These are phyloP conservation scores for Paspalum vaginatum DNA, from an alignment of 176 grass and related monocot species.

Conservation along the genomic window DNA sequence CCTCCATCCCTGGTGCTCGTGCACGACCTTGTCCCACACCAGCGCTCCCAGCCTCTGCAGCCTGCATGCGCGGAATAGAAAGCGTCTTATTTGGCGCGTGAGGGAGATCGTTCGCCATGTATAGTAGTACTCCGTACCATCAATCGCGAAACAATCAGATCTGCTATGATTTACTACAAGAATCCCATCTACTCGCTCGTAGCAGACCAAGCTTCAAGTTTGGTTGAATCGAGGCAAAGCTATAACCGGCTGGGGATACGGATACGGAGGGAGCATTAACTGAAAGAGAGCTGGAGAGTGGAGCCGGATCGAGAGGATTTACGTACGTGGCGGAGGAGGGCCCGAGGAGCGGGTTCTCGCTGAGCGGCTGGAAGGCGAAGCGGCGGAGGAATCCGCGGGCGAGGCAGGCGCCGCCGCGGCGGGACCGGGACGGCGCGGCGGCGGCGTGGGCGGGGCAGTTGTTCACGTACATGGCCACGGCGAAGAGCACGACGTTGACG, in stretches of 20 bases:
- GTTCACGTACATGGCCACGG: slow-evolving; percentile 88
- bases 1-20: slow-evolving; percentile 76
- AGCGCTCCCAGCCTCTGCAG: slow-evolving; percentile 87
- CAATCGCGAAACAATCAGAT: not conserved
- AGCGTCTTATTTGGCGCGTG: not conserved
- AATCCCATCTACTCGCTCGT: too few species aligned
- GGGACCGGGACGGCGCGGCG: not conserved
- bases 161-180: too few species aligned
- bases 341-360: slow-evolving; percentile 85
- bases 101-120: not conserved
- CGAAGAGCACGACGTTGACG: slow-evolving; percentile 74
- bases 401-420: slow-evolving; percentile 56
- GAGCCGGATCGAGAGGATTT: not conserved
- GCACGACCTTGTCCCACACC: slow-evolving; percentile 77
- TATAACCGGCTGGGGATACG: not conserved
- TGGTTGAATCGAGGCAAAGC: slow-evolving; percentile 9
- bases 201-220: not conserved
- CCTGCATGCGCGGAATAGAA: slow-evolving; percentile 40
- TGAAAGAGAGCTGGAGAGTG: not conserved
- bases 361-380: slow-evolving; percentile 84
- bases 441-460: slow-evolving; percentile 74
- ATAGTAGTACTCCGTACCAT: too few species aligned
- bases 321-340: slow-evolving; percentile 86
- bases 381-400: slow-evolving; percentile 65
- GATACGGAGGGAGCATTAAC: not conserved